Evolutionary conservation across 805 yeast genomes (phyloP).

Genomic region (Candida anglica): DNA sequence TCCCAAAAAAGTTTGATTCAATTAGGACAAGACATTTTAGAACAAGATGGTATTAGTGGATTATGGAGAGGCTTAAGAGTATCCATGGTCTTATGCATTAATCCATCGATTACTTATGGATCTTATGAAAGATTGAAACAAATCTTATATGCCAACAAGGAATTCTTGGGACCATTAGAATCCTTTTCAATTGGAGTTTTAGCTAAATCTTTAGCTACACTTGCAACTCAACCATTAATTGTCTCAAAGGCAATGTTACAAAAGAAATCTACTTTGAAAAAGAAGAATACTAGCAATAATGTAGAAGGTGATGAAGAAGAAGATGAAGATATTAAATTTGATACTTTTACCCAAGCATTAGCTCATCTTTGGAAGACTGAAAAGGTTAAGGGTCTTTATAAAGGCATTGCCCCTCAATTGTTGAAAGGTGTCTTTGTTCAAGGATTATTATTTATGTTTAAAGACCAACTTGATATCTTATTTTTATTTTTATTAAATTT

Average conservation of each 20-base stretch:
- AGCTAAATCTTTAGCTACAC: constrained; percentile 75
- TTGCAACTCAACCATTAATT: constrained; percentile 80
- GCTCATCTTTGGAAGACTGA: constrained; percentile 58
- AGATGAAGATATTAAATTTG: constrained; percentile 41
- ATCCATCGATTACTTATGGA: constrained; percentile 86
- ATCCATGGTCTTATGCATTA: constrained; percentile 68
- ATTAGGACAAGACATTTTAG: constrained; percentile 45
- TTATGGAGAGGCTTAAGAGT: constrained; percentile 86
- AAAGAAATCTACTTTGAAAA: constrained; percentile 26
- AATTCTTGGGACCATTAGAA: constrained; percentile 54
- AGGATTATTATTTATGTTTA: constrained; percentile 78
- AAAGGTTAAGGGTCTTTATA: constrained; percentile 64
- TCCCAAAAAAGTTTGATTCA: constrained; percentile 26
- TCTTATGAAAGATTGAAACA: constrained; percentile 65
- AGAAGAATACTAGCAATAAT: constrained; percentile 14
- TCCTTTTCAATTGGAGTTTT: constrained; percentile 73
- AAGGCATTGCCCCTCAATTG: constrained; percentile 77
- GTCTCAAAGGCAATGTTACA: constrained; percentile 82
- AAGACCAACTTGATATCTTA: constrained; percentile 55
- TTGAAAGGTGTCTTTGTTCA: constrained; percentile 80
- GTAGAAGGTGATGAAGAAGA: constrained; percentile 20
- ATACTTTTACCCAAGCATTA: constrained; percentile 61
- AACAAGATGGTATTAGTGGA: constrained; percentile 64
- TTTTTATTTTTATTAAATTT: constrained; percentile 31
- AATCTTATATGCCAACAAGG: constrained; percentile 39